These are phyloP conservation scores for Linderina pennispora DNA, from an alignment of 192 early-diverging fungal species.

Conservation along the genomic window DNA sequence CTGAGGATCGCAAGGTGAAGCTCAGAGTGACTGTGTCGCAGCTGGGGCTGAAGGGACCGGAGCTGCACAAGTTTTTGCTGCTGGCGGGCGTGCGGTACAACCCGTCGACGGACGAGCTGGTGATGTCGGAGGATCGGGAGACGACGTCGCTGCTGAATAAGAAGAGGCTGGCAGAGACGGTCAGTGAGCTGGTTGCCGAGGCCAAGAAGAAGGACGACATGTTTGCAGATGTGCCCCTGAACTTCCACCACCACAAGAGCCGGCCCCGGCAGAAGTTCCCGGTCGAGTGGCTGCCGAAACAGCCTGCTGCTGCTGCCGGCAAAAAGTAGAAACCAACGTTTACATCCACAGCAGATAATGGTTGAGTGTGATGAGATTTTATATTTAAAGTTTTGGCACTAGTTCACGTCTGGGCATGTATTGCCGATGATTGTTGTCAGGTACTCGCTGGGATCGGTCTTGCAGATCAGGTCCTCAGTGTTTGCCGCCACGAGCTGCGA, in stretches of 20 bases:
- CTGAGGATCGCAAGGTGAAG: slow-evolving; percentile 37
- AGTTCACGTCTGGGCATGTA: slow-evolving; percentile 18
- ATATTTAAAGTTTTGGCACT: background rate
- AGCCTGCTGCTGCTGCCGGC: too few relatives aligned
- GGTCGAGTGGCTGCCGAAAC: slow-evolving; percentile 30
- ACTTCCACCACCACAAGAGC: slow-evolving; percentile 25
- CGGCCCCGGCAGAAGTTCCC: slow-evolving; percentile 24
- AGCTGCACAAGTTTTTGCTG: slow-evolving; percentile 43
- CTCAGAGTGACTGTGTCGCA: slow-evolving; percentile 25
- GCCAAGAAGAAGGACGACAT: slow-evolving; percentile 38
- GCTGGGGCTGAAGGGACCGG: slow-evolving; percentile 26
- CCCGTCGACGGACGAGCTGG: slow-evolving; percentile 38
- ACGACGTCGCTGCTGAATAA: slow-evolving; percentile 38
- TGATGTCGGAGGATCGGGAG: slow-evolving; percentile 40
- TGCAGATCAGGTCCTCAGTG: slow-evolving; percentile 19
- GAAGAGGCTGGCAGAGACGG: slow-evolving; percentile 34
- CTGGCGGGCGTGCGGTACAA: slow-evolving; percentile 37
- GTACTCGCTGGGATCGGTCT: slow-evolving; percentile 26
- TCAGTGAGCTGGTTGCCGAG: slow-evolving; percentile 24
- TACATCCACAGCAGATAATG: background rate
- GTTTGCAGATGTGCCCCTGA: slow-evolving; percentile 37
- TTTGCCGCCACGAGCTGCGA: slow-evolving; percentile 25
- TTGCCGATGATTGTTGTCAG: slow-evolving; percentile 30
- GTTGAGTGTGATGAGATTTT: background rate
- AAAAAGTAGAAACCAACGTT: background rate